phyloP scores from a whole-genome alignment of 306 rosid species.

The Cucumis sativus region DNA sequence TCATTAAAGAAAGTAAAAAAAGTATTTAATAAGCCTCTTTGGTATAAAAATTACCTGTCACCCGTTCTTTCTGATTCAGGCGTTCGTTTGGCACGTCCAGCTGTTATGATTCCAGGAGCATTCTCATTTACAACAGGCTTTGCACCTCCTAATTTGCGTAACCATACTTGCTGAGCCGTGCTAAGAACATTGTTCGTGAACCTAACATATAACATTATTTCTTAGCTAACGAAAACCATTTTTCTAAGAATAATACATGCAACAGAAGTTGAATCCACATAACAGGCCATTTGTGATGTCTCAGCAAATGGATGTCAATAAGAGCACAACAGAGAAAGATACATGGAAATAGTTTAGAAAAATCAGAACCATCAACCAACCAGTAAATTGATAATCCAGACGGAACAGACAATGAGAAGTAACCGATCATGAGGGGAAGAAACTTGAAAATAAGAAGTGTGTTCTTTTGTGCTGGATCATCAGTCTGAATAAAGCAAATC shows the following conservation, averaged over 20 bases:
- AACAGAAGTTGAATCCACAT: background rate
- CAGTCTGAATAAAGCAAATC: conserved; percentile 54
- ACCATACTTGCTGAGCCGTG: conserved; percentile 98
- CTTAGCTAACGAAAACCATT: background rate
- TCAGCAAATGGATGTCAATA: background rate
- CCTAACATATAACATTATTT: conserved; percentile 30
- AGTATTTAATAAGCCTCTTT: background rate
- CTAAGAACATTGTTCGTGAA: conserved; percentile 85
- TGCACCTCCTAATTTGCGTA: conserved; percentile 93
- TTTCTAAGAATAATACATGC: background rate
- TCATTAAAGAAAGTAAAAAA: conserved; percentile 6
- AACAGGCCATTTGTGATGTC: background rate
- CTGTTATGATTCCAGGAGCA: conserved; percentile 87
- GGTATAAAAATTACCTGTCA: conserved; percentile 47
- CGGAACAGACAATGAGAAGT: conserved; percentile 94
- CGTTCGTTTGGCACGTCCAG: conserved; percentile 89
- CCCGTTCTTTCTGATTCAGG: conserved; percentile 47
- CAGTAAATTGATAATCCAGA: conserved; percentile 98
- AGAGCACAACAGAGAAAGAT: background rate
- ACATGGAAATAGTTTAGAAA: background rate
- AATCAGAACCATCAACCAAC: conserved; percentile 36
- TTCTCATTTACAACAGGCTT: conserved; percentile 63
- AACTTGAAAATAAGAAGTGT: conserved; percentile 85
- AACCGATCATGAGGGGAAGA: conserved; percentile 99
- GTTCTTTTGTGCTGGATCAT: conserved; percentile 87